Evolutionary conservation across 2,329 filamentous ascomycete genomes (phyloP).

Genomic region (Penicillium hesseltinei): DNA sequence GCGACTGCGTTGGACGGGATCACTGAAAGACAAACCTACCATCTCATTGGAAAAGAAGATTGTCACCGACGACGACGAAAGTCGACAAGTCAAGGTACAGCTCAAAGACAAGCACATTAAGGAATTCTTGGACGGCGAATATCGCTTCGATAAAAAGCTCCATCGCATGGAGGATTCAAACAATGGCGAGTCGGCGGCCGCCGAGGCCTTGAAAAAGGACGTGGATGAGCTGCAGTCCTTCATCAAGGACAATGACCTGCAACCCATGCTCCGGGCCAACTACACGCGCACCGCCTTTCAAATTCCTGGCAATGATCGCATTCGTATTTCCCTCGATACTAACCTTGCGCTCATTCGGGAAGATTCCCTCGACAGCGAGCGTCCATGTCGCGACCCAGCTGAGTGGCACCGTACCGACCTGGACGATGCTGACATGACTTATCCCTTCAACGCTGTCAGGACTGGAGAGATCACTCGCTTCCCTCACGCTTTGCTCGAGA

Average conservation of each 20-base stretch:
- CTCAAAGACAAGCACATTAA: constrained; percentile 96
- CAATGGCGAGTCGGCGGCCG: constrained; percentile 63
- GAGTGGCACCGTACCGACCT: constrained; percentile 93
- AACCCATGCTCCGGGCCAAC: constrained; percentile 85
- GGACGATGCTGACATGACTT: constrained; percentile 76
- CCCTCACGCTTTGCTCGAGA: constrained; percentile 85
- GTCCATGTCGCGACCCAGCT: constrained; percentile 83
- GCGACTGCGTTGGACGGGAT: constrained; percentile 87
- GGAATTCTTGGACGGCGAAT: constrained; percentile 79
- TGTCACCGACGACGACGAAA: constrained; percentile 71
- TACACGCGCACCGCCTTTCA: constrained; percentile 95
- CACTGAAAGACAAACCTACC: constrained; percentile 73
- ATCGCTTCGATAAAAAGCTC: constrained; percentile 87
- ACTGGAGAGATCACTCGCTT: constrained; percentile 90
- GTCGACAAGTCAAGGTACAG: constrained; percentile 73
- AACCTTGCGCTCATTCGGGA: constrained; percentile 82
- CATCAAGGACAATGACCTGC: constrained; percentile 71
- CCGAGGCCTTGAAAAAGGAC: constrained; percentile 67
- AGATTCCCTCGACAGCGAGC: constrained; percentile 70
- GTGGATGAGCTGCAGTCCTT: constrained; percentile 77
- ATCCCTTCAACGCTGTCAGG: constrained; percentile 81
- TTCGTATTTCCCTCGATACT: constrained; percentile 90
- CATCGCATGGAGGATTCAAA: constrained; percentile 78
- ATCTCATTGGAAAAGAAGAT: constrained; percentile 89
- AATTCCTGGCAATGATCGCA: constrained; percentile 84